Base-by-base conservation (phyloP, 805 yeast genomes). In the Wickerhamiella azymoides region DNA sequence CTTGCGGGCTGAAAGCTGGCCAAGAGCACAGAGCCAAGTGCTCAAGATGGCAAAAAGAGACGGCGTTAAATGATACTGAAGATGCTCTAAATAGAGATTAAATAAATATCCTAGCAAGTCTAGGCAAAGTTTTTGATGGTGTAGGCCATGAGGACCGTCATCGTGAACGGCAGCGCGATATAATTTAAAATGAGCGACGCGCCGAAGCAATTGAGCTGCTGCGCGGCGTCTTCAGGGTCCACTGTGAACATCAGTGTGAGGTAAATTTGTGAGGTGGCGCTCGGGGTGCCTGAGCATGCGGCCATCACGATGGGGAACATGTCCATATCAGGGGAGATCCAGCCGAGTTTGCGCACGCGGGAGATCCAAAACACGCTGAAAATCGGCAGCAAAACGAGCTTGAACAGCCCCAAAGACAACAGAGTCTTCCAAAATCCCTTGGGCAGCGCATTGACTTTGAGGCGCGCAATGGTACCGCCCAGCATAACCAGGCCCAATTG, bases 391-490 rank as follows among this genome's bases (percentile, higher is more conserved):
- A 88, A 52, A 9, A 80, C 72, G 28, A 88, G 65, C 51, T 89
- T 71, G 30, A 74, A 60, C 0, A 71, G 46, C 0, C 80, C 72
- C 57, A 86, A 64, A 46, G 70, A 62, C 2, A 77, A 53, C 0
- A 84, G 77, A 0, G 84, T 73, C 54, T 75, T 64, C 58, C 74
- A 68, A 54, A 83, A 79, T 1, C 89, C 89, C 11, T 68, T 65
- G 1, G 88, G 84, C 54, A 86, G 64, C 5, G 66, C 56, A 6
- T 65, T 67, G 17, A 86, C 61, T 50, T 75, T 65, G 43, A 89
- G 69, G 40, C 96, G 66, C 1, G 95, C 82, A 36, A 89, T 76
- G 1, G 95, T 85, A 14, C 89, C 94, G 1, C 97, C 97, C 25
- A 89, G 62, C 48, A 89, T 57, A 39, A 84, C 60, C 49, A 89